Evolutionary conservation across 495 filamentous ascomycete genomes (phyloP), one percentile per base, ranked within the genome.

Genomic region (Aspergillus incahuasiensis): DNA sequence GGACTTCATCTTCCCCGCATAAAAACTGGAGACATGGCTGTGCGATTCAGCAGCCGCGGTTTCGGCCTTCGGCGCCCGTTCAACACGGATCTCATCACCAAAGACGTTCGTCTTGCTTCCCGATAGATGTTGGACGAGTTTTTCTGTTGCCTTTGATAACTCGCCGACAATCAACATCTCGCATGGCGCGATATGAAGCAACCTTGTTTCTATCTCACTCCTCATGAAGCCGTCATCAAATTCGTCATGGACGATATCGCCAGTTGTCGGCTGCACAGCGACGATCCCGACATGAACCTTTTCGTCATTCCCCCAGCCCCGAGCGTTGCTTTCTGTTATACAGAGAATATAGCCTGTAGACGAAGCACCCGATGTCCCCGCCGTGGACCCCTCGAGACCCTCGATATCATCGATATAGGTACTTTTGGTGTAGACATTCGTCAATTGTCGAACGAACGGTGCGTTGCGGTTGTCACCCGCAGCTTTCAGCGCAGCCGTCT

Each of bases 211-310:
- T 44, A 97, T 89, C 64, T 99, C 94, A 54, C 88, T 90, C 41
- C 94, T 81, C 95, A 97, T 99, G 71, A 97, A 99, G 2, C 95
- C 91, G 63, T 99, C 94, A 61, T 97, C 90, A 60, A 99, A 99
- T 41, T 89, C 85, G 65, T 99, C 94, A 60, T 97, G 94, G 53
- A 97, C 90, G 55, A 99, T 88, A 63, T 97, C 94, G 42, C 94
- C 94, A 0, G 95, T 97, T 0, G 89, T 87, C 20, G 94, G 94
- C 60, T 99, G 94, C 1, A 99, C 94, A 21, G 95, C 94, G 11
- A 99, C 80, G 54, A 99, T 84, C 1, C 95, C 94, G 9, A 97
- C 85, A 54, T 95, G 84, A 2, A 96, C 92, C 60, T 88, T 95
- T 68, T 99, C 94, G 66, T 97, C 94, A 19, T 88, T 90, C 9